Base-by-base conservation (phyloP, 176 grass and related monocot genomes). In the Melocanna baccifera region DNA sequence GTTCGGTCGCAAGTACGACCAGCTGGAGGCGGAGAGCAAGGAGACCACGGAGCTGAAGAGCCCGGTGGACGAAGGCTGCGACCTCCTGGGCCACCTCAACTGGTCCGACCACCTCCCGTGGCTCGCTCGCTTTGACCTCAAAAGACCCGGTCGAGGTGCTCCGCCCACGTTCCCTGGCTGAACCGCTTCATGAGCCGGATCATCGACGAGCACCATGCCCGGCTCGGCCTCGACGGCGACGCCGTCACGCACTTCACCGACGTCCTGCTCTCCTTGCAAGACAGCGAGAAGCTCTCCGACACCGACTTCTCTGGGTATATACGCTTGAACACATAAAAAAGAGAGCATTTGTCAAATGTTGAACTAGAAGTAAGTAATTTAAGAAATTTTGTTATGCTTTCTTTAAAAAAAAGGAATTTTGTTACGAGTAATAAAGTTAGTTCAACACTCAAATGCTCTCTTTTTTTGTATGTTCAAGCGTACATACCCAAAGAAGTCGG, bases 181-280 rank as follows among this genome's bases (percentile, higher is more conserved):
- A 89, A 91, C 41, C 84, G 72, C 29, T 89, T 93, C 80, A 86
- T 96, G 5, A 25, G 45, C 88, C 47, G 47, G 25, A 96, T 96
- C 76, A 91, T 96, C 48, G 76, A 86, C 51, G 91, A 93, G 36
- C 91, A 93, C 81, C 93, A 87, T 3, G 52, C 48, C 48, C 8
- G 7, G 0, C 58, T 47, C 46, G 2, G 9, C 9, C 50, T 4
- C 13, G 61, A 11, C 9, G 34, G 1, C 9, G 43, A n/a, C 40
- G 9, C 40, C 50, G 88, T 11, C 40, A 9, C 46, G 37, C 91
- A 91, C 73, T 96, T 96, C 78, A 88, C 29, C n/a, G 94, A 91
- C 84, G 94, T 96, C 94, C 94, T 96, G 76, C 75, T 96, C 71
- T 89, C 88, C 56, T 81, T 96, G 42, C 80, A 89, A 10, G 87